Percentiles rank a stretch among this genome's conserved stretches.
Evolutionary conservation across 805 yeast species (phyloP).

Genomic region (Zygoascus flipseniorum): DNA sequence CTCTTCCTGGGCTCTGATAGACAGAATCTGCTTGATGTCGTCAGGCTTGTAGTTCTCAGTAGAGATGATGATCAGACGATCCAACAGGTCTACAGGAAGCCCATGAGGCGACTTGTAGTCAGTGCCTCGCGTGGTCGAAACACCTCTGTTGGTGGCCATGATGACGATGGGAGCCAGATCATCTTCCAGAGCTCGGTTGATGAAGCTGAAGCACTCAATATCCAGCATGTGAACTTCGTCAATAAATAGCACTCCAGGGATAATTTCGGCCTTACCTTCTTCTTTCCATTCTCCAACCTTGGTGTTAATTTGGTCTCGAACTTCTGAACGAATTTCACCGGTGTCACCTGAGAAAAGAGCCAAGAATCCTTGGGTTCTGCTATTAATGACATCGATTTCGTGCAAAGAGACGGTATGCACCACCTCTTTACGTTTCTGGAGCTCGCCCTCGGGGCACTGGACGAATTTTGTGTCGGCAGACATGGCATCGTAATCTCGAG

Average conservation of each 20-base stretch:
- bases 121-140: slow-evolving; percentile 89
- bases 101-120: slow-evolving; percentile 95
- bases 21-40: slow-evolving; percentile 77
- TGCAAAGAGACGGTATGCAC: slow-evolving; percentile 97
- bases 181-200: slow-evolving; percentile 93
- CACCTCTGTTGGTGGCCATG: slow-evolving; percentile 97
- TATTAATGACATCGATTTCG: slow-evolving; percentile 95
- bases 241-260: slow-evolving; percentile 94
- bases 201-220: slow-evolving; percentile 89
- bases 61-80: slow-evolving; percentile 86
- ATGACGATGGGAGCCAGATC: slow-evolving; percentile 95
- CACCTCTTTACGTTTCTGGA: slow-evolving; percentile 89
- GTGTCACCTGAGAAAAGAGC: slow-evolving; percentile 95
- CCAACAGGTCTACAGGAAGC: slow-evolving; percentile 89
- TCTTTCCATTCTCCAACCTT: slow-evolving; percentile 98
- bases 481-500: slow-evolving; percentile 97
- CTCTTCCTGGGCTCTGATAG: slow-evolving; percentile 89
- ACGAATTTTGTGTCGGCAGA: slow-evolving; percentile 97
- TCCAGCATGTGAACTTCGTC: slow-evolving; percentile 99
- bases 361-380: slow-evolving; percentile 94
- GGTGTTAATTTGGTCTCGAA: slow-evolving; percentile 91
- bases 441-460: slow-evolving; percentile 97
- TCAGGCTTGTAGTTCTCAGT: slow-evolving; percentile 70
- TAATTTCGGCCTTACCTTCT: slow-evolving; percentile 95
- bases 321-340: slow-evolving; percentile 93